Conservation (phyloP, 495 filamentous ascomycete species). For the Aspergillus coremiiformis region DNA sequence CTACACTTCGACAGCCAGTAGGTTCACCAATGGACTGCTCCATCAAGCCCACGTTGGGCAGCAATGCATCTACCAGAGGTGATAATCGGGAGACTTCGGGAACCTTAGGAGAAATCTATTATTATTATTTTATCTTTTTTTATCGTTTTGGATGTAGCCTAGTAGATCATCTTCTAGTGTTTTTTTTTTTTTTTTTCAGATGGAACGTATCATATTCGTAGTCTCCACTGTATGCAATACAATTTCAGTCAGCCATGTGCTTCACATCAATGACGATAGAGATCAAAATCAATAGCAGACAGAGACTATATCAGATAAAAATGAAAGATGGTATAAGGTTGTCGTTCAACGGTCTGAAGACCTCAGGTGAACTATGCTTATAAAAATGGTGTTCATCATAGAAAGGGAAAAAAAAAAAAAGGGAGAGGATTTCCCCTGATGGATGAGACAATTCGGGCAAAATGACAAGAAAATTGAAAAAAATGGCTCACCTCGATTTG, state of each 20-base stretch:
- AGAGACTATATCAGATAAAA: conserved; percentile 32
- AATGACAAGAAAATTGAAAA: background rate
- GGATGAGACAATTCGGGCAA: background rate
- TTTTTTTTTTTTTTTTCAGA: background rate
- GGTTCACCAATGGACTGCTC: background rate
- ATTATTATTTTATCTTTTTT: conserved; percentile 8
- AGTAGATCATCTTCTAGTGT: background rate
- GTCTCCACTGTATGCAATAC: background rate
- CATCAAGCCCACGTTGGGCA: conserved; percentile 35
- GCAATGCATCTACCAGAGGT: conserved; percentile 27
- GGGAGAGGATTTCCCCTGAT: background rate
- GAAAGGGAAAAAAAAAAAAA: background rate
- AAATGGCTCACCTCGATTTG: background rate
- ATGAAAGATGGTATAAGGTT: conserved; percentile 44
- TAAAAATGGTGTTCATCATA: conserved; percentile 41
- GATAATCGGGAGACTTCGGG: conserved; percentile 3
- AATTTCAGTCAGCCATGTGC: background rate
- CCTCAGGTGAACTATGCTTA: conserved; percentile 49
- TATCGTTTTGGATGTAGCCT: conserved; percentile 9
- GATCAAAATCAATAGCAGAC: conserved; percentile 2
- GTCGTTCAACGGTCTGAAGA: conserved; percentile 44
- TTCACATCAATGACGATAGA: background rate
- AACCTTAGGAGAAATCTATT: background rate
- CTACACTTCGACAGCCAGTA: background rate
- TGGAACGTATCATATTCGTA: background rate